phyloP scores from a whole-genome alignment of 768 basidiomycete species.

The Tephrocybe sp. region DNA sequence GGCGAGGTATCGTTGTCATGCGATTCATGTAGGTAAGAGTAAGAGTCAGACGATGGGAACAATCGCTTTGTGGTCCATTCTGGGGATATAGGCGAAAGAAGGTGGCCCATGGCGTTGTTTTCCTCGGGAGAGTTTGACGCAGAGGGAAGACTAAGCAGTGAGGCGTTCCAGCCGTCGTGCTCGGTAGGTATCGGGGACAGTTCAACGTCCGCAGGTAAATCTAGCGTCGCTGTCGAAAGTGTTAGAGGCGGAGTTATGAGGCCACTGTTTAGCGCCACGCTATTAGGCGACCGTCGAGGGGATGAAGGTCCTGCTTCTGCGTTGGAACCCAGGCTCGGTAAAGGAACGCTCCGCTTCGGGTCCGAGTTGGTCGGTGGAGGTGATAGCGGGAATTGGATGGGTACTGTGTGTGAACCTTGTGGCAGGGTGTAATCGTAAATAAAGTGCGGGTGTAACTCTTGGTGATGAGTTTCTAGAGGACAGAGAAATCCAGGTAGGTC shows the following conservation, averaged over 20 bases:
- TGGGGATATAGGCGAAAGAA: slow-evolving; percentile 16
- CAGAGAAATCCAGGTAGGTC: slow-evolving; percentile 13
- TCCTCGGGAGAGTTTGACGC: slow-evolving; percentile 3
- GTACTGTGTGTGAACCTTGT: not conserved
- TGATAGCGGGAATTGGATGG: slow-evolving; percentile 17
- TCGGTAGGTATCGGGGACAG: slow-evolving; percentile 7
- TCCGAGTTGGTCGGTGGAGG: slow-evolving; percentile 24
- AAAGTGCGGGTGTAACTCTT: not conserved
- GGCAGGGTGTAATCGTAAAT: not conserved
- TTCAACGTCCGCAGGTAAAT: slow-evolving; percentile 32
- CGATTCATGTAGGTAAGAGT: slow-evolving; percentile 6
- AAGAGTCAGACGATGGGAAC: not conserved
- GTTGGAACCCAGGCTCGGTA: slow-evolving; percentile 17
- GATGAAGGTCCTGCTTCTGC: slow-evolving; percentile 3
- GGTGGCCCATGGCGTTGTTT: not conserved
- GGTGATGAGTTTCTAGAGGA: slow-evolving; percentile 9
- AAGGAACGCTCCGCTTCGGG: slow-evolving; percentile 23
- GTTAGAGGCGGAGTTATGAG: slow-evolving; percentile 43
- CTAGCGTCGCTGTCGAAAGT: slow-evolving; percentile 31
- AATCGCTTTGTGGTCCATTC: slow-evolving; percentile 12
- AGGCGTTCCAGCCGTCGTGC: slow-evolving; percentile 12
- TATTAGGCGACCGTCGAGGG: slow-evolving; percentile 12
- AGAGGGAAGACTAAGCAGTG: slow-evolving; percentile 3
- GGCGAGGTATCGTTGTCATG: slow-evolving; percentile 5
- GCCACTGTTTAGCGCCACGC: slow-evolving; percentile 20